phyloP scores from a whole-genome alignment of 176 grass and related monocot genomes.

The Cenchrus americanus region DNA sequence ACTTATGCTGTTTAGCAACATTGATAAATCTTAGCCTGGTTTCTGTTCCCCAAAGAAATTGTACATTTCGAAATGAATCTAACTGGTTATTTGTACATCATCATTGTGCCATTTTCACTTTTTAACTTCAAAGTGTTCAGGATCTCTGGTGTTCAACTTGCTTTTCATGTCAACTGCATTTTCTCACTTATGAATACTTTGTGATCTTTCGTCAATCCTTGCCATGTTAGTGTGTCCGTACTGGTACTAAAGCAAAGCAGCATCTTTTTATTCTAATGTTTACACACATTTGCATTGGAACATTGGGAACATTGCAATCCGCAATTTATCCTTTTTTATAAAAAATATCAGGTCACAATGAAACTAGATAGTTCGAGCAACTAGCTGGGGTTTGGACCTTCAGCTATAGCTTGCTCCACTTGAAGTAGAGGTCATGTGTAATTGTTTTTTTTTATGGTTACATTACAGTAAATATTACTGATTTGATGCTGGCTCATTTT shows the following conservation, averaged over 20 bases:
- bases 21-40: not conserved
- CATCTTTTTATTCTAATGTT: not conserved
- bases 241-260: not conserved
- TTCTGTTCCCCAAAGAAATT: constrained; percentile 10
- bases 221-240: not conserved
- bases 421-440: constrained; percentile 17
- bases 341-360: not conserved
- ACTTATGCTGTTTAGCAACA: not conserved
- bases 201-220: not conserved
- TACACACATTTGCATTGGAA: constrained; percentile 3
- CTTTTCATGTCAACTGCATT: constrained; percentile 5
- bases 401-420: constrained; percentile 19
- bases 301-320: not conserved
- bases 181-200: constrained; percentile 10
- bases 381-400: constrained; percentile 20
- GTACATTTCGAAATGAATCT: not conserved
- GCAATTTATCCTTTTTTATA: not conserved
- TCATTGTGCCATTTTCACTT: not conserved
- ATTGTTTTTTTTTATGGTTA: constrained; percentile 12
- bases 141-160: not conserved
- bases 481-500: constrained; percentile 38
- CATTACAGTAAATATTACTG: constrained; percentile 15
- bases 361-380: constrained; percentile 7
- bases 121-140: not conserved
- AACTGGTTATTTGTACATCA: not conserved